These are phyloP conservation scores for Thraustochytrium sp. DNA, from an alignment of 352 stramenopile genomes.

Conservation along the genomic window DNA sequence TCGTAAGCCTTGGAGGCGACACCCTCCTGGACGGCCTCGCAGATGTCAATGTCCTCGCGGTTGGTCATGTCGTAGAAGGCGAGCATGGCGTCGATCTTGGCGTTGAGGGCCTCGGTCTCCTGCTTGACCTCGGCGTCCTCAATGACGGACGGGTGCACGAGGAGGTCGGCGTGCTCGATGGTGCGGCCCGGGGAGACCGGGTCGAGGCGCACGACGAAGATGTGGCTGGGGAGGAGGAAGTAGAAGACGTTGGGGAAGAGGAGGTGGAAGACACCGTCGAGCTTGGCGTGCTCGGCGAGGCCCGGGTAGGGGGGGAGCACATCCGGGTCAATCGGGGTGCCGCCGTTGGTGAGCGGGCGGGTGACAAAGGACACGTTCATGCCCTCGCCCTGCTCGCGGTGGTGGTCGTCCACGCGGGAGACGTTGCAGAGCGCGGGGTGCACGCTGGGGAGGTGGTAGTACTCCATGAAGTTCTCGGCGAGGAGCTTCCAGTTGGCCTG, in stretches of 20 bases:
- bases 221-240: constrained; percentile 47
- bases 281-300: constrained; percentile 35
- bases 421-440: constrained; percentile 48
- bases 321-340: constrained; percentile 44
- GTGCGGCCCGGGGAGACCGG: constrained; percentile 12
- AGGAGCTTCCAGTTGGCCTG: constrained; percentile 51
- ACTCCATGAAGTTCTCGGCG: constrained; percentile 52
- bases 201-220: constrained; percentile 45
- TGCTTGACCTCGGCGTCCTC: constrained; percentile 35
- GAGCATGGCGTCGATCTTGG: constrained; percentile 49
- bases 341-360: constrained; percentile 47
- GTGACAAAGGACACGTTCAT: constrained; percentile 49
- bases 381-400: constrained; percentile 46
- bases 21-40: constrained; percentile 48
- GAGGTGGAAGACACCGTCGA: constrained; percentile 45
- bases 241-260: constrained; percentile 51
- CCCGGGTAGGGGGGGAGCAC: constrained; percentile 45
- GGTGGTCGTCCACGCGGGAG: constrained; percentile 48
- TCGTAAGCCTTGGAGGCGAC: constrained; percentile 42
- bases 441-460: constrained; percentile 50
- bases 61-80: constrained; percentile 50
- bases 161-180: constrained; percentile 44
- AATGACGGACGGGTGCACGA: constrained; percentile 48
- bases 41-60: constrained; percentile 49
- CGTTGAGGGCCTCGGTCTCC: constrained; percentile 13